Conservation (phyloP, 768 basidiomycete genomes). For the Lyophyllum semitale region DNA sequence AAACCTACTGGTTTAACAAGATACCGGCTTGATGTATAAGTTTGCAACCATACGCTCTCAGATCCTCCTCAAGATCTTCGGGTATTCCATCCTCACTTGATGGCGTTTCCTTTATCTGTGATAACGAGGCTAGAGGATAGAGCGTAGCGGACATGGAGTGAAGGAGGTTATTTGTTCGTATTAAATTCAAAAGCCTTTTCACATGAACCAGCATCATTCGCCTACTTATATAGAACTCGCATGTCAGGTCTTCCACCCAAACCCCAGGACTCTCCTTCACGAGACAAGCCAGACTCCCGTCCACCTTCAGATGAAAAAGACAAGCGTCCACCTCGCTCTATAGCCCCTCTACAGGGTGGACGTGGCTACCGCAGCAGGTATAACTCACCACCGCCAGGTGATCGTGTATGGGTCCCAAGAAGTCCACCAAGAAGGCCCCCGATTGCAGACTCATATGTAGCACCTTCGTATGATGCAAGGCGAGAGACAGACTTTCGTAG, state of each 20-base stretch:
- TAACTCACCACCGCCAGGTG: conserved; percentile 11
- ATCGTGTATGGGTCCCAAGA: conserved; percentile 15
- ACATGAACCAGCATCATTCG: too few species aligned
- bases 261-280: conserved; percentile 32
- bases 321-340: conserved; percentile 26
- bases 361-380: conserved; percentile 13
- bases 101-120: conserved; percentile 79
- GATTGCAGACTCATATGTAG: conserved; percentile 33
- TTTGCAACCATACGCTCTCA: conserved; percentile 90
- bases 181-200: conserved; percentile 6
- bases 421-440: conserved; percentile 17
- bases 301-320: conserved; percentile 28
- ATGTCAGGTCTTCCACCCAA: conserved; percentile 45
- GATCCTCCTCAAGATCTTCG: conserved; percentile 78
- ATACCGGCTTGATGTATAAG: conserved; percentile 94
- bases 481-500: conserved; percentile 25
- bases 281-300: conserved; percentile 18
- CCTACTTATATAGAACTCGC: not conserved
- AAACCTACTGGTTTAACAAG: conserved; percentile 80
- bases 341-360: conserved; percentile 15
- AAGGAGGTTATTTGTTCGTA: conserved; percentile 10
- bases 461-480: conserved; percentile 25
- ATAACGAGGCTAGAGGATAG: conserved; percentile 81
- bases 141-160: conserved; percentile 50
- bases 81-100: conserved; percentile 85